Evolutionary conservation across 75 land plant species (phyloP).

Genomic region (Ceratopteris richardii): DNA sequence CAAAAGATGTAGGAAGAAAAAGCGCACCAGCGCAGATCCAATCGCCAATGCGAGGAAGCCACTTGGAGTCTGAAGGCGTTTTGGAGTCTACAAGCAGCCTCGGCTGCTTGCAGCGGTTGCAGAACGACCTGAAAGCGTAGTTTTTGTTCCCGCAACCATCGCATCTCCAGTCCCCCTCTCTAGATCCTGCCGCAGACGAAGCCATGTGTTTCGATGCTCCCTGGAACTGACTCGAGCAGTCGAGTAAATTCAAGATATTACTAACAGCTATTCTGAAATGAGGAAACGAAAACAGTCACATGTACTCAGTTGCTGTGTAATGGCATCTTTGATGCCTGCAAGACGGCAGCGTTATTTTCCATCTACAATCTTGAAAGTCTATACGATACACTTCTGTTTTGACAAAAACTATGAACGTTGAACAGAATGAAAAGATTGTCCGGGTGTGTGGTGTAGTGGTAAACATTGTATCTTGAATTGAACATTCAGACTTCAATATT

Average conservation of each 20-base stretch:
- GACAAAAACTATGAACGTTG: too few species aligned
- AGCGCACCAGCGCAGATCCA: constrained; percentile 69
- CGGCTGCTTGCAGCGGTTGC: constrained; percentile 74
- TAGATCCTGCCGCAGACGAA: constrained; percentile 19
- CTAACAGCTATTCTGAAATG: too few species aligned
- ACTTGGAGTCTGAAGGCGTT: constrained; percentile 69
- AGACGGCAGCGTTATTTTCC: too few species aligned
- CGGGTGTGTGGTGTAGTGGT: too few species aligned
- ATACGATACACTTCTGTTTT: too few species aligned
- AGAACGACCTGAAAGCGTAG: constrained; percentile 71
- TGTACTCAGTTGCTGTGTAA: too few species aligned
- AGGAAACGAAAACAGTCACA: too few species aligned
- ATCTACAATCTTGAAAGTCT: too few species aligned
- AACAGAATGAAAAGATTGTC: too few species aligned
- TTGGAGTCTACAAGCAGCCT: constrained; percentile 62
- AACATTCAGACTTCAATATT: too few species aligned
- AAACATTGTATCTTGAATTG: too few species aligned
- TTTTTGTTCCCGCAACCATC: constrained; percentile 56
- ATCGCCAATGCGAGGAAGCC: constrained; percentile 78
- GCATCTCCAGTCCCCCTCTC: constrained; percentile 81
- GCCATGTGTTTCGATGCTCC: background rate
- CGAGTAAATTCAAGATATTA: background rate
- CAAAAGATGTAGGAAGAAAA: background rate
- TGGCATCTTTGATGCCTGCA: too few species aligned
- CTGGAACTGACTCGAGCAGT: background rate